A percentile compares a stretch with the other conserved stretches of the same genome.
Conservation (phyloP, 2,329 filamentous ascomycete genomes). For the Calycina marina region DNA sequence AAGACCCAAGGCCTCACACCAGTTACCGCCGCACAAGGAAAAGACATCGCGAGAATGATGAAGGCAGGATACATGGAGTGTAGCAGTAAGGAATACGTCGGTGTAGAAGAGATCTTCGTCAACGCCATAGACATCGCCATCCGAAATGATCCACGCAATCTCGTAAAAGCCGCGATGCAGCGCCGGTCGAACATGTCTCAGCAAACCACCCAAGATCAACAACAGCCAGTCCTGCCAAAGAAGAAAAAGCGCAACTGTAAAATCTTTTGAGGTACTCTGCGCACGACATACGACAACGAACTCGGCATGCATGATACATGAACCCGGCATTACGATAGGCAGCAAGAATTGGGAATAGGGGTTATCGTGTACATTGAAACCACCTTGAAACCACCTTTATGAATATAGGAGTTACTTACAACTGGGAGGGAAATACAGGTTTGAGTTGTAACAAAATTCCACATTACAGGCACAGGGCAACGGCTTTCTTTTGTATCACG, state of each 20-base stretch:
- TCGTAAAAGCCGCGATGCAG: no score
- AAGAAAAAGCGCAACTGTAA: slow-evolving; percentile 77
- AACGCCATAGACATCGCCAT: slow-evolving; percentile 82
- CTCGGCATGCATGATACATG: no score
- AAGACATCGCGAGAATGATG: slow-evolving; percentile 84
- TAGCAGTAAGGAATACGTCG: slow-evolving; percentile 92
- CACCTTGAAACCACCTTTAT: no score
- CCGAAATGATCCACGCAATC: slow-evolving; percentile 56
- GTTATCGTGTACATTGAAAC: no score
- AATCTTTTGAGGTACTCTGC: slow-evolving; percentile 41
- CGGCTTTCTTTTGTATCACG: slow-evolving; percentile 22
- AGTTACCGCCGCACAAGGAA: slow-evolving; percentile 81
- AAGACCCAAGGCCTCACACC: slow-evolving; percentile 95
- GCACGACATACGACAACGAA: slow-evolving; percentile 18
- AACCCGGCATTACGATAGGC: no score
- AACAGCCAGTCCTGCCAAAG: slow-evolving; percentile 35
- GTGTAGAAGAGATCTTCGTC: slow-evolving; percentile 94
- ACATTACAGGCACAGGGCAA: slow-evolving; percentile 13
- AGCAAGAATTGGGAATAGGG: no score
- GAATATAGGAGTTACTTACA: no score
- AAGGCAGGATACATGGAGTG: slow-evolving; percentile 93
- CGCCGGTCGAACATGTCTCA: not conserved
- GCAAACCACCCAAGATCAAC: slow-evolving; percentile 4
- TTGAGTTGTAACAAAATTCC: no score
- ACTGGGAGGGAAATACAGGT: no score